Base-by-base conservation (phyloP, 495 filamentous ascomycete species). In the Hypoxylon fragiforme region DNA sequence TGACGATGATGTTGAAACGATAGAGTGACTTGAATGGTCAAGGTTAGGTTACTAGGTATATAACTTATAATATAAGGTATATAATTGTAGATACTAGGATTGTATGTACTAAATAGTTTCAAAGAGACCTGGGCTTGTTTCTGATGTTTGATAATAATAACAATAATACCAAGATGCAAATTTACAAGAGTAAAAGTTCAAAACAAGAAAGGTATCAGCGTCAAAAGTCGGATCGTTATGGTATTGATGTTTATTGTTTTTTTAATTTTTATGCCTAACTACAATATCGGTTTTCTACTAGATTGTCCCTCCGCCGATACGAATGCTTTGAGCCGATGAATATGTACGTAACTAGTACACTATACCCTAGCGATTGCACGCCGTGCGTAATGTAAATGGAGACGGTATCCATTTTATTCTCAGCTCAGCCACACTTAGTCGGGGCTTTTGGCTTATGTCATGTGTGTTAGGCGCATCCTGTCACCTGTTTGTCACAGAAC, bases 361-460 rank as follows among this genome's bases (percentile, higher is more conserved):
- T n/a, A n/a, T n/a, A n/a, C 9, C 24, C 4, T 4, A 34, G 31
- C 21, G 45, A 46, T 50, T 50, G 50, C 57, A n/a, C n/a, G n/a
- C n/a, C n/a, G n/a, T n/a, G 57, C 34, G 50, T 60, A 54, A 36
- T 39, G 38, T 28, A 44, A 28, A 44, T 39, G 31, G 36, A 35
- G 37, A 48, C 26, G 16, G 31, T 36, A 26, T 26, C n/a, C 14
- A 16, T 54, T 46, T 47, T 57, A 47, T 62, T 62, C n/a, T 62
- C 51, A 62, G 58, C 58, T 62, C 52, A 57, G 58, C 58, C 58
- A 55, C 58, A 62, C 19, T 28, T 56, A 15, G 15, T 14, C 37
- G 44, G 50, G 31, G 42, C 11, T 21, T 14, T 43, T 43, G 3
- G 9, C 20, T 21, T 12, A 7, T 32, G 8, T 38, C 28, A 13